phyloP scores from a whole-genome alignment of 768 basidiomycete genomes.

The Lactarius hengduanensis region DNA sequence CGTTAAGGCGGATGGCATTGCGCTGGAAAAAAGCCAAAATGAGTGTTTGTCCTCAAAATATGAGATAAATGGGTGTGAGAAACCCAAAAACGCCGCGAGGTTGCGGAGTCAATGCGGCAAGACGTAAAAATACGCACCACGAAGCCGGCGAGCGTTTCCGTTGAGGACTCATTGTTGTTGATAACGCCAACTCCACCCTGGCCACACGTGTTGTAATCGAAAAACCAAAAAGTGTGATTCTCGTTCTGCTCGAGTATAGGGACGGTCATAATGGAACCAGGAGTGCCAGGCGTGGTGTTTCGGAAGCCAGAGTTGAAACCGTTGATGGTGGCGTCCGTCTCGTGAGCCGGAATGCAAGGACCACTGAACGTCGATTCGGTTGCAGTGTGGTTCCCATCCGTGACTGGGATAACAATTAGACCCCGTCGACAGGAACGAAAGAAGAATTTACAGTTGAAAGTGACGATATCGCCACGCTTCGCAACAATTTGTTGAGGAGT shows the following conservation, averaged over 20 bases:
- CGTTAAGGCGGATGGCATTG: conserved; percentile 57
- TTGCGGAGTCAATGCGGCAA: conserved; percentile 12
- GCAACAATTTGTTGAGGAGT: conserved; percentile 46
- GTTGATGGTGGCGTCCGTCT: conserved; percentile 49
- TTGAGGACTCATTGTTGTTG: conserved; percentile 49
- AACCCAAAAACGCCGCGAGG: conserved; percentile 7
- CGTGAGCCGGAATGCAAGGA: conserved; percentile 54
- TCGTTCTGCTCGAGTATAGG: conserved; percentile 43
- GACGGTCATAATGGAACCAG: conserved; percentile 46
- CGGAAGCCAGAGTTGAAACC: conserved; percentile 59
- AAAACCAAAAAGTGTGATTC: conserved; percentile 58
- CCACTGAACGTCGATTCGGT: conserved; percentile 54
- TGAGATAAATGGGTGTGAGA: conserved; percentile 10
- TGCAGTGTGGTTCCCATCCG: conserved; percentile 35
- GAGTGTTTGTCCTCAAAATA: conserved; percentile 2
- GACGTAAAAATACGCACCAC: conserved; percentile 37
- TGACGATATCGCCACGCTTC: conserved; percentile 46
- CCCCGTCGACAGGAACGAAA: neutral
- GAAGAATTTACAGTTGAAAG: conserved; percentile 52
- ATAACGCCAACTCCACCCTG: conserved; percentile 61
- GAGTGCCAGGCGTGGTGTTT: conserved; percentile 46
- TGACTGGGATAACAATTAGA: conserved; percentile 51
- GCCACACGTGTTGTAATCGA: conserved; percentile 53
- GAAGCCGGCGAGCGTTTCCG: conserved; percentile 43
- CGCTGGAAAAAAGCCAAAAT: conserved; percentile 40